These are phyloP conservation scores for Globisporangium cederbergense DNA, from an alignment of 352 stramenopile species.

Conservation along the genomic window DNA sequence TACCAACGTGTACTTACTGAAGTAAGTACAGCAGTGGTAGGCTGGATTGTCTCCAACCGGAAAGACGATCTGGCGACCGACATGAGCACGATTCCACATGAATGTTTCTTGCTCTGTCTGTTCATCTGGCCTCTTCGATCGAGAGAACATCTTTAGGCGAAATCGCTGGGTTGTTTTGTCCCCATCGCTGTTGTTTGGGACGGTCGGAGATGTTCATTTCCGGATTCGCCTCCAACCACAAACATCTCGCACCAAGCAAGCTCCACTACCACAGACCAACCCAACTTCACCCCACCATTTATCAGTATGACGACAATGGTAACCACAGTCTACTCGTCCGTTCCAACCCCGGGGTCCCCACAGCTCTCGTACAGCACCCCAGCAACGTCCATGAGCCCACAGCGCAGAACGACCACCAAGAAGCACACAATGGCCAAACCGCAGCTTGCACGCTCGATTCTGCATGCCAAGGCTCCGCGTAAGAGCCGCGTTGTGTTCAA, in stretches of 20 bases:
- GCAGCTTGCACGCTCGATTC: constrained; percentile 8
- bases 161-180: neutral
- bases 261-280: neutral
- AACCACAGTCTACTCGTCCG: neutral
- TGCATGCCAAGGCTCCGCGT: constrained; percentile 21
- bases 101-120: too few species aligned
- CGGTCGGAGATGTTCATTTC: constrained; percentile 6
- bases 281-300: neutral
- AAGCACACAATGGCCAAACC: neutral
- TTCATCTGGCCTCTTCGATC: neutral
- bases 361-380: neutral
- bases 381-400: neutral
- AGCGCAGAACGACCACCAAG: neutral
- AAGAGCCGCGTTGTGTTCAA: constrained; percentile 49
- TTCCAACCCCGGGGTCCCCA: neutral
- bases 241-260: neutral
- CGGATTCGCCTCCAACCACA: neutral
- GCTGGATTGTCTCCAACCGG: too few species aligned
- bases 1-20: neutral
- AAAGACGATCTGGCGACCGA: neutral
- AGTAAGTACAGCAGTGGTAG: too few species aligned
- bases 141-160: neutral
- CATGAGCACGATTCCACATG: neutral
- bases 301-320: neutral
- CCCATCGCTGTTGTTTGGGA: too few species aligned